These are phyloP conservation scores for Colletotrichum trifolii DNA, from an alignment of 2,329 filamentous ascomycete genomes.

Conservation along the genomic window DNA sequence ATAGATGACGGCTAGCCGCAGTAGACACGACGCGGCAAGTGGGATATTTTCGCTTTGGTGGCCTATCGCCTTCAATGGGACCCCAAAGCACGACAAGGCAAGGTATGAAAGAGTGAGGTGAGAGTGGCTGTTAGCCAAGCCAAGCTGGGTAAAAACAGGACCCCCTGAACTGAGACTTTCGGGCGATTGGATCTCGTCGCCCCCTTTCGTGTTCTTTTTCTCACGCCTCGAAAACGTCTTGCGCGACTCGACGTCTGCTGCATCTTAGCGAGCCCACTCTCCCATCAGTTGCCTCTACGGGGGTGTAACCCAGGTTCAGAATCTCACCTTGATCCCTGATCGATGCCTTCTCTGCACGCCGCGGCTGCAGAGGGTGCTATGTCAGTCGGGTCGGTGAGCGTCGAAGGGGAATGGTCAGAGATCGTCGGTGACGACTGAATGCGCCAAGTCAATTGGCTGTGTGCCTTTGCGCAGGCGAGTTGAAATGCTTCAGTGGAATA, in stretches of 20 bases:
- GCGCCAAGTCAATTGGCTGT: slow-evolving; percentile 11
- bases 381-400: slow-evolving; percentile 21
- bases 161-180: slow-evolving; percentile 33
- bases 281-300: not conserved
- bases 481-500: not conserved
- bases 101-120: slow-evolving; percentile 27
- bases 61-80: slow-evolving; percentile 33
- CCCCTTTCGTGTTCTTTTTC: slow-evolving; percentile 20
- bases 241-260: slow-evolving; percentile 9
- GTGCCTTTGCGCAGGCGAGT: slow-evolving; percentile 7
- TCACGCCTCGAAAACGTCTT: slow-evolving; percentile 15
- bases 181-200: slow-evolving; percentile 26
- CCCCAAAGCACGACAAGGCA: slow-evolving; percentile 30
- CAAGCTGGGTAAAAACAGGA: slow-evolving; percentile 24
- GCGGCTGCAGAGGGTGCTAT: not conserved
- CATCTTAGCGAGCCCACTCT: slow-evolving; percentile 24
- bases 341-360: not conserved
- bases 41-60: slow-evolving; percentile 25
- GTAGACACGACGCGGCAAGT: slow-evolving; percentile 23
- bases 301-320: not conserved
- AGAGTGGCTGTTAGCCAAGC: slow-evolving; percentile 24
- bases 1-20: slow-evolving; percentile 26
- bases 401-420: slow-evolving; percentile 13
- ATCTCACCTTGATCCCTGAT: slow-evolving; percentile 20
- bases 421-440: slow-evolving; percentile 23